Base-by-base conservation (phyloP, 2,329 filamentous ascomycete genomes). In the Alternaria sp. region DNA sequence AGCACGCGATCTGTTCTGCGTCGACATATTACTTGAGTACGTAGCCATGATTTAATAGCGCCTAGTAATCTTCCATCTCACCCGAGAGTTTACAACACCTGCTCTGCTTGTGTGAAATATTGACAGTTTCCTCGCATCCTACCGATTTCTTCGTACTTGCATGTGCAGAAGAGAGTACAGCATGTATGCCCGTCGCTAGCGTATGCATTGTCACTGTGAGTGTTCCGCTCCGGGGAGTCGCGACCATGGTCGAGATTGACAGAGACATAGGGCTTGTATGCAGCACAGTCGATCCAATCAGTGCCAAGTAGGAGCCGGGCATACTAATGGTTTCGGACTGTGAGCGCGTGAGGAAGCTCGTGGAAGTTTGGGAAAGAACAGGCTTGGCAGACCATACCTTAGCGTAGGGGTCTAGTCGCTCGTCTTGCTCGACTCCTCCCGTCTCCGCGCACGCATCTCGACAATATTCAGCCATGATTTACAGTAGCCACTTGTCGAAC, bases 271-370 rank as follows among this genome's bases (percentile, higher is more conserved):
- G 58, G 48, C 22, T 28, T 45, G 34, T 38, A 65, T 61, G 64
- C 66, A 69, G 64, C 64, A 65, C 63, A 53, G 56, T 40, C 30
- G 32, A 51, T 50, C 36, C 28, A 43, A 27, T 20, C 45, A 12
- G 48, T 22, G 20, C 44, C 45, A 48, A 41, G 30, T 56, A 10
- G 20, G 43, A 57, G 57, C 62, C 38, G 59, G 68, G 46, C 30
- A 43, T 45, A 48, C 38, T 55, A 57, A 59, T 60, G 32, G 50
- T 54, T 40, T 18, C 51, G 55, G 59, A 59, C 56, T 36, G 60
- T 57, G 52, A 59, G 34, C 43, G 36, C 45, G 50, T 52, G 56
- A 64, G 53, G 46, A 53, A 36, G 51, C 52, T 46, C 48, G 62
- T 50, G 22, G 18, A 45, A 59, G 40, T 34, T 43, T 44, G 45